Evolutionary conservation across 306 rosid genomes (phyloP).

Genomic region (Ormosia emarginata): DNA sequence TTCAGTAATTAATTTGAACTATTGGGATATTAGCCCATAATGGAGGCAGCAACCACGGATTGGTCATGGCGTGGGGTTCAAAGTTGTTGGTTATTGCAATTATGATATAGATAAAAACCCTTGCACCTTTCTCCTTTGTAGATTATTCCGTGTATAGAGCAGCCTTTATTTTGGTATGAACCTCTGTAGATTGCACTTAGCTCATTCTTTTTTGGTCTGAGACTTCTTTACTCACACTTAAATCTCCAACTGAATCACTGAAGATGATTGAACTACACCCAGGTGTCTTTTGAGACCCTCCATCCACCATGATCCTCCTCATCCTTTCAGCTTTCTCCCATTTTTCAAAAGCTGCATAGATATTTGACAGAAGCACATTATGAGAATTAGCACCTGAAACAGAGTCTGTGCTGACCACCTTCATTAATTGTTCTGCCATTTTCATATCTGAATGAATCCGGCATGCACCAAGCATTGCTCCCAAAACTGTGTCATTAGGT

Average conservation of each 20-base stretch:
- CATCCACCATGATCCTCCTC: slow-evolving; percentile 32
- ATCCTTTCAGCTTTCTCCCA: slow-evolving; percentile 69
- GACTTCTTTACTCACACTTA: neutral
- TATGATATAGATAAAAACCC: neutral
- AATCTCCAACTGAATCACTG: neutral
- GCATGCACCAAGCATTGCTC: slow-evolving; percentile 73
- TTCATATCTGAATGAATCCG: slow-evolving; percentile 52
- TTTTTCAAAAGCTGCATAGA: slow-evolving; percentile 60
- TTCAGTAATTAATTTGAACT: neutral
- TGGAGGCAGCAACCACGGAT: neutral
- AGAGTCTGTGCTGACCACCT: slow-evolving; percentile 19
- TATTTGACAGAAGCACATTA: slow-evolving; percentile 58
- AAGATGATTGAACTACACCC: slow-evolving; percentile 42
- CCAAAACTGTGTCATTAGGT: slow-evolving; percentile 60
- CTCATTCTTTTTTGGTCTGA: neutral
- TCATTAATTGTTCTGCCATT: slow-evolving; percentile 49
- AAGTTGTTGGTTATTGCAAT: neutral
- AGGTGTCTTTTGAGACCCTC: slow-evolving; percentile 45
- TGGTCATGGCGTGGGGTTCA: neutral
- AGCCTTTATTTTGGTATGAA: slow-evolving; percentile 1
- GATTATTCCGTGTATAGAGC: neutral
- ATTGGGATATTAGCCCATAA: neutral
- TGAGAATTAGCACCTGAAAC: slow-evolving; percentile 26
- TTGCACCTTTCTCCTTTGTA: neutral
- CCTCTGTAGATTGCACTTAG: neutral